Conservation (phyloP, 2,329 filamentous ascomycete species). For the Aureobasidium namibiae region DNA sequence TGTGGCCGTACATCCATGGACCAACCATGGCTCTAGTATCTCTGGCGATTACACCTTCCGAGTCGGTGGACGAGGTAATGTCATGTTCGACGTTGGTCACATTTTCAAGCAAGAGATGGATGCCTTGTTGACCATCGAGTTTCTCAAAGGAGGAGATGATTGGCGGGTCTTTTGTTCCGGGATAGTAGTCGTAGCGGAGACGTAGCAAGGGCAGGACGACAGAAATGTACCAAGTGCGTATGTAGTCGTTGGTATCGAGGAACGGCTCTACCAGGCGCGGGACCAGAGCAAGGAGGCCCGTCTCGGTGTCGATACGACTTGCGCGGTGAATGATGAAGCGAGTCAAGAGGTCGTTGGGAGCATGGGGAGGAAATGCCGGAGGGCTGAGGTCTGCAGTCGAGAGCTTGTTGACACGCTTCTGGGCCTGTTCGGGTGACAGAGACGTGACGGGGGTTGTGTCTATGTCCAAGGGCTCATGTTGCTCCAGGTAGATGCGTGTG, state of each 20-base stretch:
- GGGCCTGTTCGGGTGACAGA: slow-evolving; percentile 55
- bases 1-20: slow-evolving; percentile 64
- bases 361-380: slow-evolving; percentile 40
- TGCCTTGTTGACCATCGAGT: slow-evolving; percentile 50
- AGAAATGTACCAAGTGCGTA: slow-evolving; percentile 62
- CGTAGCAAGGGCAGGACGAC: slow-evolving; percentile 61
- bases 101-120: slow-evolving; percentile 53
- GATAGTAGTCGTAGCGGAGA: slow-evolving; percentile 63
- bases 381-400: slow-evolving; percentile 51
- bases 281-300: slow-evolving; percentile 62
- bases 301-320: slow-evolving; percentile 61
- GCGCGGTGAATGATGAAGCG: slow-evolving; percentile 61
- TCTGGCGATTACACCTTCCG: slow-evolving; percentile 42
- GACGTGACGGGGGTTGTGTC: slow-evolving; percentile 50
- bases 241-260: slow-evolving; percentile 49
- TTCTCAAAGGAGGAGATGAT: slow-evolving; percentile 57
- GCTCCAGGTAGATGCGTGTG: slow-evolving; percentile 37
- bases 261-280: slow-evolving; percentile 63
- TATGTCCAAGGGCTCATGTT: slow-evolving; percentile 37
- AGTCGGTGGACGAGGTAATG: slow-evolving; percentile 22
- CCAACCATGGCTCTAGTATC: slow-evolving; percentile 61
- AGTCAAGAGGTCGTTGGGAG: slow-evolving; percentile 48
- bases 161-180: slow-evolving; percentile 46
- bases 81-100: slow-evolving; percentile 39
- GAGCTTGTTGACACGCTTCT: slow-evolving; percentile 56